Base-by-base conservation (phyloP, 176 grass and related monocot genomes). In the Themeda triandra region DNA sequence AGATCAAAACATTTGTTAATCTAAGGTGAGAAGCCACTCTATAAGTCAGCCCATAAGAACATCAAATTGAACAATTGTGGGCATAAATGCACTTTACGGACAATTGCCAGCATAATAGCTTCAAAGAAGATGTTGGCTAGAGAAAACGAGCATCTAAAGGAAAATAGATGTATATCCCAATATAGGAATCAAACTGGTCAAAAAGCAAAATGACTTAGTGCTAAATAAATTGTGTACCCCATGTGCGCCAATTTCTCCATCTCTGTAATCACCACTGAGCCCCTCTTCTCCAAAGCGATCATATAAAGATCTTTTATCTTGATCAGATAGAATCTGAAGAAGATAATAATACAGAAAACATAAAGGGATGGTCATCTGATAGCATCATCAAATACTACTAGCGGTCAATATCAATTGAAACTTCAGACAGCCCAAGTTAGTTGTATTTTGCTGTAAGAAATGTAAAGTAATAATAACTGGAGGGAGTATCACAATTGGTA, bases 271-370 rank as follows among this genome's bases (percentile, higher is more conserved):
- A 65, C 82, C 85, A 63, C 51, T 69, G 25, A 89, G 51, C 33
- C 92, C 92, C 64, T 72, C 80, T 87, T 93, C 92, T 82, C 92
- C 95, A 86, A 88, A 92, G 35, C 40, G 87, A 82, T 98, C 92
- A 88, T 95, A 98, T 35, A 93, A 39, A 45, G 92, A 90, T 93
- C 92, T 93, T 88, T 95, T 98, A 24, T 90, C 91, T 83, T 95
- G 64, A 72, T 98, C 91, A 15, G 95, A 95, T 80, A 98, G 90
- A 70, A 98, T 69, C 95, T 98, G 85, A 70, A 86, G 40, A 35
- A 78, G 8, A 77, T 49, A 69, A 80, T 40, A 76, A 8, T 54
- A 60, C 66, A 31, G 71, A 89, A 75, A 15, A 59, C 37, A 78
- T 42, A 70, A 46, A 80, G 79, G 62, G 42, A 42, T 71, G 67